phyloP scores from a whole-genome alignment of 352 stramenopile genomes.

The Phytophthora citrophthora region DNA sequence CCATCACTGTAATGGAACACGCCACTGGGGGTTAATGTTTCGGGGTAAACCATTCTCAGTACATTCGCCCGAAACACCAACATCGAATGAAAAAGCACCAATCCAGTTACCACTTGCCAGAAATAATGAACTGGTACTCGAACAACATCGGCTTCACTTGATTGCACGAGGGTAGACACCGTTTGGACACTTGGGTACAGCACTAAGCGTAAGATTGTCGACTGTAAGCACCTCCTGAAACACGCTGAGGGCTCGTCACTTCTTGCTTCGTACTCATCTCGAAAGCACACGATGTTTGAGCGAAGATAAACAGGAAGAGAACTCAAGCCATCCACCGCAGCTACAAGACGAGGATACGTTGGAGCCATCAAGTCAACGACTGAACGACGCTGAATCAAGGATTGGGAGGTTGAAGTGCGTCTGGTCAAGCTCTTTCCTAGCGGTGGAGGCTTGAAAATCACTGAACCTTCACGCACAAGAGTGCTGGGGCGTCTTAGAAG shows the following conservation, averaged over 20 bases:
- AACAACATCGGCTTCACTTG: conserved; percentile 16
- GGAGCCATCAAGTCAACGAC: conserved; percentile 34
- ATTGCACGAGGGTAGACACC: conserved; percentile 19
- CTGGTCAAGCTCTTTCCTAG: too few species aligned
- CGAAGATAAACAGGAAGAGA: conserved; percentile 37
- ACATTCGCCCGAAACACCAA: conserved; percentile 31
- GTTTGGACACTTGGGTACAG: conserved; percentile 34
- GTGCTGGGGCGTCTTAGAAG: too few species aligned
- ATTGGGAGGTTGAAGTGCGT: conserved; percentile 8
- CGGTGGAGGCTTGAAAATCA: too few species aligned
- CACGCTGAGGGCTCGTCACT: neutral
- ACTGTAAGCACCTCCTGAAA: conserved; percentile 51
- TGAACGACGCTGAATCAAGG: conserved; percentile 28
- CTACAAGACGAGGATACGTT: conserved; percentile 40
- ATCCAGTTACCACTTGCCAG: conserved; percentile 40
- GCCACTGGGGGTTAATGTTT: conserved; percentile 6
- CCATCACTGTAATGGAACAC: conserved; percentile 25
- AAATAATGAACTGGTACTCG: conserved; percentile 1
- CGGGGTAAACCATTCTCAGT: conserved; percentile 13
- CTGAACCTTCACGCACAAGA: too few species aligned
- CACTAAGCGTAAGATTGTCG: conserved; percentile 43
- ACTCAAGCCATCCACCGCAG: conserved; percentile 22
- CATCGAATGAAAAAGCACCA: conserved; percentile 53
- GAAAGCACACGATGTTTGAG: conserved; percentile 37
- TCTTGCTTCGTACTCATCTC: conserved; percentile 22